Evolutionary conservation across 352 stramenopile genomes (phyloP).

Genomic region (Labyrinthula sp.): DNA sequence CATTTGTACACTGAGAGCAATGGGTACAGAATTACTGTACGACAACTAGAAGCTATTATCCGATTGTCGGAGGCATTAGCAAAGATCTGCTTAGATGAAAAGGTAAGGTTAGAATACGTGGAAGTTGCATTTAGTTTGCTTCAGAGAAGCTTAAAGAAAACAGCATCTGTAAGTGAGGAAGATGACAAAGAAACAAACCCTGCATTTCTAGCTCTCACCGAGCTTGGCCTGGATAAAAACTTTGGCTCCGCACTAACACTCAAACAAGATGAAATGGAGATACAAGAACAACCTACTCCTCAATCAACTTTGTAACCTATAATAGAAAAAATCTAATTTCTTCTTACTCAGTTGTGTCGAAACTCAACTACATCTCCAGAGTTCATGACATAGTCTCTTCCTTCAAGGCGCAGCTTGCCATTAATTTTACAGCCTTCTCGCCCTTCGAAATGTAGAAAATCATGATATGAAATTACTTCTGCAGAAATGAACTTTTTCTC

Average conservation of each 20-base stretch:
- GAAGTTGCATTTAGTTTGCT: conserved; percentile 84
- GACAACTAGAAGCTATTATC: conserved; percentile 94
- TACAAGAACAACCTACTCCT: too few species aligned
- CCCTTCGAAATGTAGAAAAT: conserved; percentile 67
- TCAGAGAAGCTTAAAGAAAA: conserved; percentile 94
- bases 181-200: conserved; percentile 51
- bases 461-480: conserved; percentile 83
- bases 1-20: conserved; percentile 81
- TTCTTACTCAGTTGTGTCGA: too few species aligned
- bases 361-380: conserved; percentile 97
- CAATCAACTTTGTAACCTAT: too few species aligned
- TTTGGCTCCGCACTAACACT: conserved; percentile 1
- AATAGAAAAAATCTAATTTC: too few species aligned
- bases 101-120: conserved; percentile 66
- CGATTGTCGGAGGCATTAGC: conserved; percentile 83
- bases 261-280: conserved; percentile 41
- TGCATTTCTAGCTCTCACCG: conserved; percentile 10
- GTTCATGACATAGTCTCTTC: conserved; percentile 92
- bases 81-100: conserved; percentile 71
- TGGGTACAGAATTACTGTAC: conserved; percentile 92
- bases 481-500: conserved; percentile 69
- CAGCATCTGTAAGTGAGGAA: conserved; percentile 87
- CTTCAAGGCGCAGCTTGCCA: conserved; percentile 73
- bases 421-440: conserved; percentile 77
- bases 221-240: conserved; percentile 16